These are phyloP conservation scores for Aphanomyces cochlioides DNA, from an alignment of 352 stramenopile genomes.

Conservation along the genomic window DNA sequence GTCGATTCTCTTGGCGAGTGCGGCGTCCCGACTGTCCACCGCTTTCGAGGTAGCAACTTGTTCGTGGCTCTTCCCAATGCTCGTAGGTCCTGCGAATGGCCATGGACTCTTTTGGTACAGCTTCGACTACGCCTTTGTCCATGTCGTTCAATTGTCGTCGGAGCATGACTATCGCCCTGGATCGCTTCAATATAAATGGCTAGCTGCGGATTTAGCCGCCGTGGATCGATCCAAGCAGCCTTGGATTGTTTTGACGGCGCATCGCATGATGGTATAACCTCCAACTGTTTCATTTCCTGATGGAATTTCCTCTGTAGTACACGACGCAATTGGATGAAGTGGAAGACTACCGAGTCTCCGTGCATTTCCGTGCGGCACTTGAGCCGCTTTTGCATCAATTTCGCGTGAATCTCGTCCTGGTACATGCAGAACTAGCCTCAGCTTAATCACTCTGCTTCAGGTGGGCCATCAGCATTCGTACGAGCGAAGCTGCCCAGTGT, in stretches of 20 bases:
- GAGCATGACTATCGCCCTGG: slow-evolving; percentile 87
- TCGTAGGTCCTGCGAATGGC: slow-evolving; percentile 53
- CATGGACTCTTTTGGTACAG: slow-evolving; percentile 86
- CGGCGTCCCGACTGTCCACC: slow-evolving; percentile 71
- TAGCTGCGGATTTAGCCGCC: slow-evolving; percentile 75
- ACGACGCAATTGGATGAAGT: slow-evolving; percentile 69
- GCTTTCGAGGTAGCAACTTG: slow-evolving; percentile 52
- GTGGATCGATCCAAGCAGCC: slow-evolving; percentile 85
- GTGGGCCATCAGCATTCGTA: slow-evolving; percentile 92
- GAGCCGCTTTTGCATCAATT: slow-evolving; percentile 85
- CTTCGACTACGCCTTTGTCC: slow-evolving; percentile 85
- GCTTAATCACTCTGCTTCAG: slow-evolving; percentile 26
- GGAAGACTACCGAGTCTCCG: slow-evolving; percentile 59
- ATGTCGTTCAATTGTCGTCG: slow-evolving; percentile 89
- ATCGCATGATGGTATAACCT: slow-evolving; percentile 82
- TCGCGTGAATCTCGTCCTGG: slow-evolving; percentile 88
- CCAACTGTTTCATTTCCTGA: slow-evolving; percentile 13
- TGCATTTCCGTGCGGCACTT: slow-evolving; percentile 83
- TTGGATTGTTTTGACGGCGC: slow-evolving; percentile 90
- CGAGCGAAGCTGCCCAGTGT: slow-evolving; percentile 83
- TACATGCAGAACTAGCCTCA: slow-evolving; percentile 27
- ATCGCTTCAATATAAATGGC: slow-evolving; percentile 86
- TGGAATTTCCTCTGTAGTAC: slow-evolving; percentile 40
- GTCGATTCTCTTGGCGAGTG: slow-evolving; percentile 69
- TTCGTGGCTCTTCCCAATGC: too few species aligned